Base-by-base conservation (phyloP, 257 asterid genomes). In the Echites panduratus region DNA sequence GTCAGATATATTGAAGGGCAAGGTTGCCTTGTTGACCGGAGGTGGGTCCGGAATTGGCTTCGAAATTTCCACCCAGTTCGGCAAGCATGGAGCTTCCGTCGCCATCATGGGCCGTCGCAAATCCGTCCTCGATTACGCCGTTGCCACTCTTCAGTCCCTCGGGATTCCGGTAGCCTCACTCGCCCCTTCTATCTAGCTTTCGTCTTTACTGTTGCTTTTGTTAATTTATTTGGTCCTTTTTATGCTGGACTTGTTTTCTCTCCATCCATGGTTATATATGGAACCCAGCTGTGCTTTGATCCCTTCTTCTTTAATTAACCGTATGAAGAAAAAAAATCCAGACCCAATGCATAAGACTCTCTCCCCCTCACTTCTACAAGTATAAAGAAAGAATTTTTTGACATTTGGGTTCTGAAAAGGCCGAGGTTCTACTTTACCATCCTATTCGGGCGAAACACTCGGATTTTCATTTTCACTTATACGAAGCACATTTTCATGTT, bases 51-150 rank as follows among this genome's bases (percentile, higher is more conserved):
- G 98, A 1, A 90, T 92, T 72, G 97, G 98, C 5, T 85, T 85
- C 40, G 98, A 85, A 83, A 88, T 92, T 73, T 82, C 96, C 27
- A 75, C 87, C 62, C 90, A 92, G 48, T 88, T 92, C 40, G 97
- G 98, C 26, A 88, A 84, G 69, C 98, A 92, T 83, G 98, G 98
- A 66, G 98, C 97, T 70, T 84, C 97, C 82, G 62, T 92, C 74
- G 92, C 91, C 59, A 82, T 90, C 78, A 90, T 92, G 98, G 98
- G 98, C 73, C 98, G 98, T 80, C 97, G 98, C 26, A 86, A 76
- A 75, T 41, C 65, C 73, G 90, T 92, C 71, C 62, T 92, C 1
- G 88, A 87, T 84, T 86, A 84, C 65, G 94, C 96, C 64, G 96
- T 90, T 73, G 79, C 96, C 70, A 59, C 79, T 77, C 96, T 92